Evolutionary conservation across 176 grass and related monocot genomes (phyloP).

Genomic region (Poa annua): DNA sequence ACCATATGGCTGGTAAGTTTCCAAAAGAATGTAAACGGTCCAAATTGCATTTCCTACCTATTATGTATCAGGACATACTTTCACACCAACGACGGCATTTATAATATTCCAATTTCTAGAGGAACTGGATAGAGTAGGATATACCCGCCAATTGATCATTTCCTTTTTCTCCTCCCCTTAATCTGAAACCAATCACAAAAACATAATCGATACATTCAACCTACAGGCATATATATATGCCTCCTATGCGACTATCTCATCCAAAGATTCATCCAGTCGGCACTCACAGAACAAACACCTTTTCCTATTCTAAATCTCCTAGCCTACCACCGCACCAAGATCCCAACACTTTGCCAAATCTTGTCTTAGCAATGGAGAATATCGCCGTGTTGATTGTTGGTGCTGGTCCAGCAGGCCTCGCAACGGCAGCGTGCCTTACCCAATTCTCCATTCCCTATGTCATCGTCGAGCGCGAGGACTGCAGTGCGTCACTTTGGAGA

Average conservation of each 20-base stretch:
- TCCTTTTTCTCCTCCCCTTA: background rate
- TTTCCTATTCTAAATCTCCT: background rate
- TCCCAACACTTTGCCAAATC: background rate
- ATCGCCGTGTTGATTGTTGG: background rate
- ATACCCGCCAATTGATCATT: background rate
- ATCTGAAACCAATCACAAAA: background rate
- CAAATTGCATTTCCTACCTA: background rate
- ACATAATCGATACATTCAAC: background rate
- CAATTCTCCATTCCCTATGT: conserved; percentile 10
- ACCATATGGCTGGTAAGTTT: background rate
- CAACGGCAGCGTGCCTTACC: background rate
- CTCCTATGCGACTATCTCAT: background rate
- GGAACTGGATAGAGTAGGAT: background rate
- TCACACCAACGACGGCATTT: background rate
- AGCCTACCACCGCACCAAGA: background rate
- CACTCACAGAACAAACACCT: background rate
- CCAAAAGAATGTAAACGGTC: background rate
- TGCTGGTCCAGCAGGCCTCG: background rate
- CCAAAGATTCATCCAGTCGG: background rate
- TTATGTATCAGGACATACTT: background rate
- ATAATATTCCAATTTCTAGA: background rate
- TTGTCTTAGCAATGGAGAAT: background rate
- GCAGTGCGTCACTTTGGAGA: background rate
- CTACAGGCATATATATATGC: background rate
- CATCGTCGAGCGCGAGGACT: background rate